Percentiles rank a stretch among this genome's conserved stretches.
Conservation (phyloP, 768 basidiomycete species). For the Pilatotrama ljubarskyi region DNA sequence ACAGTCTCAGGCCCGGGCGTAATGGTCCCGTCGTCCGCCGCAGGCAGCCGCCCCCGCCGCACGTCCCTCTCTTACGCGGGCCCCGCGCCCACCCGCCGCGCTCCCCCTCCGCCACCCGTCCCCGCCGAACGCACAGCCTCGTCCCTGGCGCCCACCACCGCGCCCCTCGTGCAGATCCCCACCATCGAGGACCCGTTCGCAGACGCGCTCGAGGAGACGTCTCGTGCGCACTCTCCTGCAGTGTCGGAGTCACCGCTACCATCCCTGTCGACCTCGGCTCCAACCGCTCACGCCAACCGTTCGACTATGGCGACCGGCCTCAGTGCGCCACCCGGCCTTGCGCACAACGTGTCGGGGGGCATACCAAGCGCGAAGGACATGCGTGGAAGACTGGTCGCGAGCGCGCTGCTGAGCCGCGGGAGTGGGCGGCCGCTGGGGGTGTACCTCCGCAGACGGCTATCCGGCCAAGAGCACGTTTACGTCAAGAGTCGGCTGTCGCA, state of each 20-base stretch:
- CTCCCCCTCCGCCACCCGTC: conserved; percentile 22
- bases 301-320: neutral
- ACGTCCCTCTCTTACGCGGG: conserved; percentile 16
- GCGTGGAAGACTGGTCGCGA: conserved; percentile 53
- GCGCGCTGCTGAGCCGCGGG: conserved; percentile 57
- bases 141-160: neutral
- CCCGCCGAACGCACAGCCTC: conserved; percentile 14
- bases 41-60: conserved; percentile 22
- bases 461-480: conserved; percentile 40
- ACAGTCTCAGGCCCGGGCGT: conserved; percentile 9
- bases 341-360: neutral
- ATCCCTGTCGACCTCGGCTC: neutral
- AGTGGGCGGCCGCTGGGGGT: conserved; percentile 49
- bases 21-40: neutral
- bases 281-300: neutral
- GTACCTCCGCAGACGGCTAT: conserved; percentile 37
- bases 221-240: conserved; percentile 4
- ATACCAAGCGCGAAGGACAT: conserved; percentile 34
- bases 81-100: conserved; percentile 20
- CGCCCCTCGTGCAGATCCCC: conserved; percentile 6
- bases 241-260: conserved; percentile 6
- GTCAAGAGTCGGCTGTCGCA: conserved; percentile 54
- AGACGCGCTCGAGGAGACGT: conserved; percentile 17
- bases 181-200: conserved; percentile 28
- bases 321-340: conserved; percentile 6